Evolutionary conservation across 176 grass and related monocot genomes (phyloP).

Genomic region (maize (Zea mays)): Zm-B73-REFERENCE-NAM-5.0 NC_050100.1:219925501-219926000

Average conservation of each 20-base stretch:
- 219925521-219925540: background rate
- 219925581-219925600: background rate
- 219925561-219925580: background rate
- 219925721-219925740: background rate
- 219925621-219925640: background rate
- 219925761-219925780: constrained; percentile 18
- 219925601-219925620: background rate
- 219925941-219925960: no score
- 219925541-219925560: constrained; percentile 8
- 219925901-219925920: background rate
- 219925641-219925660: background rate
- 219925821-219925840: background rate
- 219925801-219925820: background rate
- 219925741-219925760: constrained; percentile 15
- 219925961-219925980: no score
- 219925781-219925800: background rate
- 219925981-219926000: no score
- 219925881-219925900: background rate
- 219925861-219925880: no score
- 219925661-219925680: constrained; percentile 2
- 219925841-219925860: background rate
- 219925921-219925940: no score
- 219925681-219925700: constrained; percentile 8
- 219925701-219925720: background rate
- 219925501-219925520: constrained; percentile 23